Base-by-base conservation (phyloP, 2,329 filamentous ascomycete genomes). In the Cladosporium sp. region DNA sequence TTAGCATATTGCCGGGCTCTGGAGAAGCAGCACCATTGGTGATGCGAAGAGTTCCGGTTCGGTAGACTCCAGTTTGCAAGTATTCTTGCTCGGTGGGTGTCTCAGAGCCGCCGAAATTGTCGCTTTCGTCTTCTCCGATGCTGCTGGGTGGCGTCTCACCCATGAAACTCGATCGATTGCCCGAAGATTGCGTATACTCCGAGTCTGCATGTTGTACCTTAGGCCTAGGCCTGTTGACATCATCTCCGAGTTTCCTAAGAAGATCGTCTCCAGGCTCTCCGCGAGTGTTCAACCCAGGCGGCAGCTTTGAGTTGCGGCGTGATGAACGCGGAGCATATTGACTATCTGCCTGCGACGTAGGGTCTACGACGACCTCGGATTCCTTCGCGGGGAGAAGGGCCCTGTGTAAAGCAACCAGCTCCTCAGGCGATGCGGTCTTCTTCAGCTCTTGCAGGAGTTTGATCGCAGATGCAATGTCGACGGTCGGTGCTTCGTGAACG, bases 21-120 rank as follows among this genome's bases (percentile, higher is more conserved):
- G 74, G 74, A 3, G 74, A 76, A 8, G 71, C 65, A 13, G 68
- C 64, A 7, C 74, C 74, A 51, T 77, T 77, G 5, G 72, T 75
- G 15, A 77, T 68, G 15, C 69, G 65, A 7, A 77, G 63, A 3
- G 72, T 70, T 7, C 74, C 74, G 6, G 70, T 64, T 50, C 68
- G 62, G 47, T 72, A 64, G 24, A 60, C 63, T 4, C 73, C 72
- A 24, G 73, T 63, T 41, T 73, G 70, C 4, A 66, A 63, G 53
- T 70, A 71, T 8, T 70, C 67, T 47, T 70, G 61, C 9, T 76
- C 72, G 3, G 66, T 62, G 7, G 72, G 72, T 6, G 72, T 75
- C 34, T 62, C 60, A 18, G 66, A 64, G 53, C 68, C 57, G 20
- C 36, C 41, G 36, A 43, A 11, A n/a, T n/a, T 36, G 11, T 36